A percentile compares a stretch with the other conserved stretches of the same genome.
Conservation (phyloP, 2,329 filamentous ascomycete genomes). For the Plenodomus biglobosus region DNA sequence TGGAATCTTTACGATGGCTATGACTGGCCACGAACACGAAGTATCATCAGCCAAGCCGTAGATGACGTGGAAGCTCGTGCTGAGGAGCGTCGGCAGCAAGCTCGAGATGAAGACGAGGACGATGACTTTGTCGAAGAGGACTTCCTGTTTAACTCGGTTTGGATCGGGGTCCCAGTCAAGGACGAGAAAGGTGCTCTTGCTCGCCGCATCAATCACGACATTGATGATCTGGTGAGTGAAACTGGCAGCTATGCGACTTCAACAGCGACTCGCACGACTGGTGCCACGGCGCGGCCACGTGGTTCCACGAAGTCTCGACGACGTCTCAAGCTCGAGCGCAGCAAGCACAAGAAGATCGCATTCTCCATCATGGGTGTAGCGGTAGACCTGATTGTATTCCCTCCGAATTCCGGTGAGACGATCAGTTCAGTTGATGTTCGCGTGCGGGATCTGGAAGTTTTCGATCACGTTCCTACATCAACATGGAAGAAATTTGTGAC, state of each 20-base stretch:
- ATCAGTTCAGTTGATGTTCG: slow-evolving; percentile 85
- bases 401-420: slow-evolving; percentile 74
- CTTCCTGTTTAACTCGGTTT: slow-evolving; percentile 97
- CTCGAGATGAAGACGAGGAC: slow-evolving; percentile 63
- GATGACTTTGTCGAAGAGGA: slow-evolving; percentile 77
- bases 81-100: slow-evolving; percentile 67
- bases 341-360: slow-evolving; percentile 90
- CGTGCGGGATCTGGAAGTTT: slow-evolving; percentile 81
- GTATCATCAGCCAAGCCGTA: slow-evolving; percentile 83
- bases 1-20: slow-evolving; percentile 99
- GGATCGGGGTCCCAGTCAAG: slow-evolving; percentile 88
- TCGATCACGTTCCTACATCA: slow-evolving; percentile 90
- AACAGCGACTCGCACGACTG: slow-evolving; percentile 41
- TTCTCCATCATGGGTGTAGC: slow-evolving; percentile 88
- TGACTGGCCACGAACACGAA: slow-evolving; percentile 87
- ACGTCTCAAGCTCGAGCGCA: slow-evolving; percentile 74
- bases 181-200: slow-evolving; percentile 80
- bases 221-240: slow-evolving; percentile 84
- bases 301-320: slow-evolving; percentile 48
- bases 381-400: slow-evolving; percentile 79
- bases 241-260: slow-evolving; percentile 85
- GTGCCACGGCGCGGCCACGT: slow-evolving; percentile 46
- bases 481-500: slow-evolving; percentile 99
- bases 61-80: slow-evolving; percentile 83
- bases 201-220: slow-evolving; percentile 80